Conservation (phyloP, 2,329 filamentous ascomycete species). For the Ascochyta pisi region DNA sequence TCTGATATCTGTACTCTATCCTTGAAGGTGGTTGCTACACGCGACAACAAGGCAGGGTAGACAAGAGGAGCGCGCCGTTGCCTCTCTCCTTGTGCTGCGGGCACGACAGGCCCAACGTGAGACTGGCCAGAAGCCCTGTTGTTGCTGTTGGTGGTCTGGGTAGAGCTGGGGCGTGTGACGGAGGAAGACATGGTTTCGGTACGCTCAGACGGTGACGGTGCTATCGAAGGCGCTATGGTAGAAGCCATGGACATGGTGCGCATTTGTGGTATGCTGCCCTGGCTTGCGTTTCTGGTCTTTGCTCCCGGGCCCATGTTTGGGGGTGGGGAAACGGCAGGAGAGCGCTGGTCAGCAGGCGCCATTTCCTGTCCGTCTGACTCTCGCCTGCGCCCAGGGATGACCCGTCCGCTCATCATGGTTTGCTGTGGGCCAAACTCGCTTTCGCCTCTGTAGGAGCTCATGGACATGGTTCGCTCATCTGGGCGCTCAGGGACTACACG, state of each 20-base stretch:
- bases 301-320: slow-evolving; percentile 38
- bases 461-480: slow-evolving; percentile 93
- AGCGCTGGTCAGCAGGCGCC: slow-evolving; percentile 27
- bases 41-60: slow-evolving; percentile 92
- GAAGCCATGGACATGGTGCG: slow-evolving; percentile 95
- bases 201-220: slow-evolving; percentile 64
- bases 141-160: slow-evolving; percentile 37
- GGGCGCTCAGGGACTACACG: slow-evolving; percentile 89
- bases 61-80: slow-evolving; percentile 79
- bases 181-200: slow-evolving; percentile 62
- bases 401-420: slow-evolving; percentile 89
- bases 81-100: slow-evolving; percentile 45
- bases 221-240: slow-evolving; percentile 62
- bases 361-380: slow-evolving; percentile 56
- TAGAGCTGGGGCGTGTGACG: slow-evolving; percentile 54
- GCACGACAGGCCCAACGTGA: slow-evolving; percentile 49
- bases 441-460: slow-evolving; percentile 83
- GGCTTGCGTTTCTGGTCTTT: slow-evolving; percentile 45
- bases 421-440: slow-evolving; percentile 71
- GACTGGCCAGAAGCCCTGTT: slow-evolving; percentile 56
- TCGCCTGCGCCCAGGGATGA: slow-evolving; percentile 79
- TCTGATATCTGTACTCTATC: slow-evolving; percentile 87
- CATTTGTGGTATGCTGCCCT: slow-evolving; percentile 51
- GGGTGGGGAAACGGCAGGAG: slow-evolving; percentile 30
- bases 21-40: slow-evolving; percentile 89